Evolutionary conservation across 2,329 filamentous ascomycete species (phyloP), one percentile per base, ranked within the genome.

Genomic region (Thyridium curvatum): DNA sequence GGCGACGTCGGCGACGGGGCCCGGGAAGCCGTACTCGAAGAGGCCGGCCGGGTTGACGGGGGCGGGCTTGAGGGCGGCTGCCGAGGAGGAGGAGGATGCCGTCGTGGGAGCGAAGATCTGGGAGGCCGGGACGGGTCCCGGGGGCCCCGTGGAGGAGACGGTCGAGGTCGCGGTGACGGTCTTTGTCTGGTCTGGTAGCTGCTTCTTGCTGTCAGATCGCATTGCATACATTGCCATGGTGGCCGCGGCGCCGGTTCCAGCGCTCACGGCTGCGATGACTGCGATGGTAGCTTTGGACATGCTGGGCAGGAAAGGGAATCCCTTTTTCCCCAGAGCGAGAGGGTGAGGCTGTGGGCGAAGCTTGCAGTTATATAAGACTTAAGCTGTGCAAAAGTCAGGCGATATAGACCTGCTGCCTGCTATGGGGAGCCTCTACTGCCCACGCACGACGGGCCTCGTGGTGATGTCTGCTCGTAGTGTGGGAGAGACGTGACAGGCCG

Each of bases 11-110:
- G 83, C 74, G 30, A 95, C 69, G 26, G 93, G 93, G 42, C 93
- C 93, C 0, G 93, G 91, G 64, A 97, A 96, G 53, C 93, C 86
- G 59, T 91, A 91, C 51, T 89, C 77, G 62, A 89, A 86, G 49
- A 91, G 74, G 12, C 86, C 86, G 30, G 80, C 68, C 4, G 86
- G 85, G 61, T 91, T 75, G 54, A 90, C 84, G 29, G 74, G 78
- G 10, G 65, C 55, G 37, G 18, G 30, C 21, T 58, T 52, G 36
- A 56, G 47, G 21, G 61, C 52, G 35, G 55, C 41, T 10, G 51
- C 29, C 18, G 46, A 39, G 13, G 42, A 51, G 38, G 35, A 49
- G 30, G 39, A 45, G 44, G 38, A 29, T 12, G 51, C 46, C 16
- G 36, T 8, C 15, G 37, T 54, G 44, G 12, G 34, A 31, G 16